phyloP scores from a whole-genome alignment of 2,329 filamentous ascomycete genomes.

The Fusarium ramigenum region DNA sequence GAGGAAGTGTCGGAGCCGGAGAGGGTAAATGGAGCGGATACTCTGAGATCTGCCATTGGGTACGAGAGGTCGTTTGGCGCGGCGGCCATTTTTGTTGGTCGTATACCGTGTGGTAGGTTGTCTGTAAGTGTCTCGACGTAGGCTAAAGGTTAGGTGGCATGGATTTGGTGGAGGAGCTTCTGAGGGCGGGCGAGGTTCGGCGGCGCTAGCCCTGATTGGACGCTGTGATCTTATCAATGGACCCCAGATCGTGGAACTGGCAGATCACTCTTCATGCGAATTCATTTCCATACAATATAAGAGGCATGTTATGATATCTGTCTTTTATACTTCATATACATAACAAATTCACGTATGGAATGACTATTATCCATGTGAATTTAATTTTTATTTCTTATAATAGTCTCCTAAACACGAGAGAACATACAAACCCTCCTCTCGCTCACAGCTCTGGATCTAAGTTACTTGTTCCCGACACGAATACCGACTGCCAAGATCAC shows the following conservation, averaged over 20 bases:
- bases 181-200: not conserved
- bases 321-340: too few relatives aligned
- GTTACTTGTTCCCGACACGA: not conserved
- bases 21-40: constrained; percentile 52
- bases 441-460: not conserved
- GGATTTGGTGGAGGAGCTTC: constrained; percentile 29
- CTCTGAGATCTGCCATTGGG: constrained; percentile 42
- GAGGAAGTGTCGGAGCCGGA: constrained; percentile 53
- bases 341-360: fast-evolving
- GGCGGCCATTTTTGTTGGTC: constrained; percentile 18
- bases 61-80: constrained; percentile 43
- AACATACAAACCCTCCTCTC: not conserved
- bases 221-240: constrained; percentile 28
- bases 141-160: constrained; percentile 35
- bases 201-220: constrained; percentile 18
- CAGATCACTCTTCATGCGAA: not conserved
- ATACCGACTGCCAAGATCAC: not conserved
- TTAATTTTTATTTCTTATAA: too few relatives aligned
- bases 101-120: constrained; percentile 1
- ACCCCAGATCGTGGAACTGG: not conserved
- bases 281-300: not conserved
- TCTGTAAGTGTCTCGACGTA: constrained; percentile 21
- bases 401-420: not conserved
- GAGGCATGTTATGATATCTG: not conserved
- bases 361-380: too few relatives aligned